Evolutionary conservation across 192 early-diverging fungal species (phyloP), one percentile per base, ranked within the genome.

Genomic region (Coemansia sp.): DNA sequence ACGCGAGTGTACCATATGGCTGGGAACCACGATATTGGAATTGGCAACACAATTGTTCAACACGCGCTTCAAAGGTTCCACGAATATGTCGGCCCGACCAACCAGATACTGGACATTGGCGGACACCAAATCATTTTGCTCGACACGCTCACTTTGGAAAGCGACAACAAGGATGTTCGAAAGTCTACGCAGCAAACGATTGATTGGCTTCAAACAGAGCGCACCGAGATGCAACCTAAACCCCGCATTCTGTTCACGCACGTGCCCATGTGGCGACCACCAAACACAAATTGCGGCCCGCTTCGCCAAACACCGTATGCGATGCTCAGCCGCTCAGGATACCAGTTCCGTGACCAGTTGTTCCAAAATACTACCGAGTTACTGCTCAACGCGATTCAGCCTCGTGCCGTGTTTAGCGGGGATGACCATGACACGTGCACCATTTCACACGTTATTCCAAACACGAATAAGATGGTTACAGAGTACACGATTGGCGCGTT

Each of bases 391-490:
- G 66, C 47, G 0, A 75, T 93, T 18, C 64, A 84, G 38, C 94
- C 96, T 0, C 63, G 68, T 0, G 74, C 89, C 1, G 81, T 95
- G 3, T 89, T 96, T 49, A 92, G 89, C 63, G 96, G 94, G 17
- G 94, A 98, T 63, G 94, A 98, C 67, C 96, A 98, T 58, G 96
- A 98, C 63, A 90, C 88, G 60, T 98, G 96, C 69, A 83, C 81
- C 49, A 64, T 89, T 4, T 34, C 68, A 2, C 90, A 92, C 49
- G 17, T 28, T 0, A 21, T 64, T n/a, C 49, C 23, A 0, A 21
- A 17, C 0, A 31, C 48, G 2, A 7, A 8, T 3, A 28, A 40
- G 9, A 3, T 17, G 2, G 65, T 64, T 1, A 64, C 71, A 0
- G 86, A 87, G 58, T 81, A 86, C 21, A 87, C 88, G 0, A 63